These are phyloP conservation scores for Cafeteria roenbergensis DNA, from an alignment of 108 stramenopile genomes.

Conservation along the genomic window DNA sequence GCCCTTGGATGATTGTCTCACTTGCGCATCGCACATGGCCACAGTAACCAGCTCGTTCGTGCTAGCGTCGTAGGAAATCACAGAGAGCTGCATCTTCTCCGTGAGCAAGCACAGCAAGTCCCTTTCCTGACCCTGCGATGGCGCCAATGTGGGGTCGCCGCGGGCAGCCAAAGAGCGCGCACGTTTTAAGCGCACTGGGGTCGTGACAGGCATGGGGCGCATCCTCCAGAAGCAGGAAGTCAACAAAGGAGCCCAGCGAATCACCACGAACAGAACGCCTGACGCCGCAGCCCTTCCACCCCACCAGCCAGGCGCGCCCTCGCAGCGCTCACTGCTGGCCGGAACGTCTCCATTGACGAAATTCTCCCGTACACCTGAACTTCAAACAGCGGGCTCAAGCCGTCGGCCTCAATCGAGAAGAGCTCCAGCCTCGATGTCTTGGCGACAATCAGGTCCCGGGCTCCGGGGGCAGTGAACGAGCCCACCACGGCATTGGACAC, in stretches of 20 bases:
- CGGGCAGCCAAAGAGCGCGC: background rate
- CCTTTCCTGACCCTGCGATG: background rate
- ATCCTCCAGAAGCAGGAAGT: no score
- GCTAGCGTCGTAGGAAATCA: background rate
- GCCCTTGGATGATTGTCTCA: background rate
- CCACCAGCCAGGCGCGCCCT: constrained; percentile 17
- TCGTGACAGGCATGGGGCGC: no score
- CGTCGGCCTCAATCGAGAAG: constrained; percentile 26
- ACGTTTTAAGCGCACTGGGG: no score
- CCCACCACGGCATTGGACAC: constrained; percentile 31
- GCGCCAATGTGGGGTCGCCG: background rate
- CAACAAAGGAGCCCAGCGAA: background rate
- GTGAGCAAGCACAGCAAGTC: constrained; percentile 7
- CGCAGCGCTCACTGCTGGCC: constrained; percentile 4
- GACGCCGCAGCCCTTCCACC: constrained; percentile 25
- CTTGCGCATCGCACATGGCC: background rate
- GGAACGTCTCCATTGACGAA: constrained; percentile 22
- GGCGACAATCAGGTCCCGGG: constrained; percentile 34
- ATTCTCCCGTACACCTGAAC: constrained; percentile 32
- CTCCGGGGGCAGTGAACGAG: constrained; percentile 24
- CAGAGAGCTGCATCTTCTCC: constrained; percentile 1
- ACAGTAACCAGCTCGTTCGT: background rate
- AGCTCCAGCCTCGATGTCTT: constrained; percentile 32
- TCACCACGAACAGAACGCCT: background rate
- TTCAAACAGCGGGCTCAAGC: constrained; percentile 23